Conservation (phyloP, 371 early-diverging fungal genomes). For the Apophysomyces variabilis region DNA sequence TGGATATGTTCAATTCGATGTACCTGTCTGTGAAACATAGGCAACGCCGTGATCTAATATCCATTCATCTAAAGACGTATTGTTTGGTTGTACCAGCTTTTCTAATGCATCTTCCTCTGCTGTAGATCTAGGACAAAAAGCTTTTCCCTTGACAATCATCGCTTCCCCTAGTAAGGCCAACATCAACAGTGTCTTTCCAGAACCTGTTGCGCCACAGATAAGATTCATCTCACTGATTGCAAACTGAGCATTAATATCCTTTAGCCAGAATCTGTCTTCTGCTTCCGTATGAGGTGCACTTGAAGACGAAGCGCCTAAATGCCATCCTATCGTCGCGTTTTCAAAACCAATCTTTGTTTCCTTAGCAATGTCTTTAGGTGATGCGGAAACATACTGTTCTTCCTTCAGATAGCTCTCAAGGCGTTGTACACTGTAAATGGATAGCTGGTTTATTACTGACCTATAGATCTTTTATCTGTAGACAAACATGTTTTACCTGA, state of each 20-base stretch:
- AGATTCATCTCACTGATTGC: constrained; percentile 59
- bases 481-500: constrained; percentile 25
- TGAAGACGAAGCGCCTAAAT: constrained; percentile 23
- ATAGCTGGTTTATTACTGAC: no score
- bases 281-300: constrained; percentile 29
- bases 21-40: constrained; percentile 40
- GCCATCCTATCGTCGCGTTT: constrained; percentile 55
- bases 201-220: constrained; percentile 70
- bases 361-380: constrained; percentile 21
- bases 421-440: no score
- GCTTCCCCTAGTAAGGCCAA: constrained; percentile 69
- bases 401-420: no score
- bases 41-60: constrained; percentile 34
- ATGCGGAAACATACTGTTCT: no score
- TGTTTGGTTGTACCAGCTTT: constrained; percentile 9
- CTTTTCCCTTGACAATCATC: constrained; percentile 42
- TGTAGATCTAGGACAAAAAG: constrained; percentile 45
- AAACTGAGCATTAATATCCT: constrained; percentile 55
- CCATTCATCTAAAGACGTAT: constrained; percentile 17
- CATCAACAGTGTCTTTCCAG: constrained; percentile 68
- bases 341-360: constrained; percentile 54
- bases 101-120: constrained; percentile 13
- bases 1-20: background rate
- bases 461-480: no score
- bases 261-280: constrained; percentile 29